Evolutionary conservation across 2,329 filamentous ascomycete genomes (phyloP).

Genomic region (Hypoxylon sp.): DNA sequence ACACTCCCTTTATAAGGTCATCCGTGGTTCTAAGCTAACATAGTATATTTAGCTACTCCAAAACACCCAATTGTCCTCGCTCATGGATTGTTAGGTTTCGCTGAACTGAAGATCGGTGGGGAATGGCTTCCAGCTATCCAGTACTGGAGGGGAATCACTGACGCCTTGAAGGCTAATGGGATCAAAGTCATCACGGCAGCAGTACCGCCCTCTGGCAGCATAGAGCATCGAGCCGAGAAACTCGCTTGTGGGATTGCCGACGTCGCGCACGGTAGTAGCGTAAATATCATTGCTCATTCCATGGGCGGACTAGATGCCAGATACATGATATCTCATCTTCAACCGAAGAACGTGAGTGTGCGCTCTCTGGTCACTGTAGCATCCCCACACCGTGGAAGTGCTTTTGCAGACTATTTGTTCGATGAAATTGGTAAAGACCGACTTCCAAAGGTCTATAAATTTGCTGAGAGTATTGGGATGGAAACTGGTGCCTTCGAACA

Average conservation of each 20-base stretch:
- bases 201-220: slow-evolving; percentile 73
- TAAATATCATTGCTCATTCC: slow-evolving; percentile 82
- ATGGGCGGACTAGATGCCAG: slow-evolving; percentile 77
- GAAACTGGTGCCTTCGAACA: slow-evolving; percentile 74
- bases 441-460: slow-evolving; percentile 69
- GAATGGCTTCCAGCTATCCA: slow-evolving; percentile 68
- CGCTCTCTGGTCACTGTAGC: slow-evolving; percentile 69
- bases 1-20: background rate
- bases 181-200: slow-evolving; percentile 71
- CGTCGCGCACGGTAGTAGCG: slow-evolving; percentile 66
- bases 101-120: slow-evolving; percentile 67
- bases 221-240: slow-evolving; percentile 71
- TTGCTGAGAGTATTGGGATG: slow-evolving; percentile 67
- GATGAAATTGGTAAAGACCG: slow-evolving; percentile 62
- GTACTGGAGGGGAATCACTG: slow-evolving; percentile 76
- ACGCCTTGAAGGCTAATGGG: slow-evolving; percentile 68
- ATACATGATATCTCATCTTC: slow-evolving; percentile 74
- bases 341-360: slow-evolving; percentile 63
- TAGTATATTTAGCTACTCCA: slow-evolving; percentile 62
- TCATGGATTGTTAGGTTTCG: slow-evolving; percentile 76
- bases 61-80: slow-evolving; percentile 75
- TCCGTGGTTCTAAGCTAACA: slow-evolving; percentile 32
- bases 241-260: slow-evolving; percentile 69
- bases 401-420: slow-evolving; percentile 70
- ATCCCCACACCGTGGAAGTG: slow-evolving; percentile 69